Evolutionary conservation across 768 basidiomycete species (phyloP).

Genomic region (Russula brevipes): DNA sequence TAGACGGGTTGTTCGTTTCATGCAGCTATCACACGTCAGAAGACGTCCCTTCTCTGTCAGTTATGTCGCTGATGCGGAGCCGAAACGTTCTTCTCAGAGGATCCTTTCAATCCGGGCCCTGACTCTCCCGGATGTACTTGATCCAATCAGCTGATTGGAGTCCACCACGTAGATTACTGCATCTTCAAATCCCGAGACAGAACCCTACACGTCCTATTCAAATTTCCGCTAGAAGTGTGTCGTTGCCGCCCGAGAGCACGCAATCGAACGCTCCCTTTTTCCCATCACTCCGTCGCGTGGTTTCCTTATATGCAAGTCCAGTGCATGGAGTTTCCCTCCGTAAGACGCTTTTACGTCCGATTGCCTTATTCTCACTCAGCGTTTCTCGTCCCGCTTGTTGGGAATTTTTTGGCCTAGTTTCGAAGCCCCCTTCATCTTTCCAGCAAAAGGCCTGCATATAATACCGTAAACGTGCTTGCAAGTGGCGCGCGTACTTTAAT

Average conservation of each 20-base stretch:
- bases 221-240: not conserved
- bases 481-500: not conserved
- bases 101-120: not conserved
- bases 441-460: not conserved
- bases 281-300: not conserved
- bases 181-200: not conserved
- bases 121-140: not conserved
- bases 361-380: too few relatives aligned
- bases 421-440: not conserved
- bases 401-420: not conserved
- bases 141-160: constrained; percentile 17
- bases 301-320: not conserved
- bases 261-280: not conserved
- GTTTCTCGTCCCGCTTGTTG: too few relatives aligned
- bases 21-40: not conserved
- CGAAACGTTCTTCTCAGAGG: constrained; percentile 1
- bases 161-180: not conserved
- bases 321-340: not conserved
- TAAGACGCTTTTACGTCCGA: not conserved
- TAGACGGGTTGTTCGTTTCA: too few relatives aligned
- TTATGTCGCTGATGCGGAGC: constrained; percentile 6
- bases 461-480: not conserved
- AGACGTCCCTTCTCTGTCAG: not conserved
- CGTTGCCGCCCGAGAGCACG: constrained; percentile 1
- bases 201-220: constrained; percentile 1